These are phyloP conservation scores for Triticum turgidum DNA, from an alignment of 176 grass and related monocot species.

Conservation along the genomic window DNA sequence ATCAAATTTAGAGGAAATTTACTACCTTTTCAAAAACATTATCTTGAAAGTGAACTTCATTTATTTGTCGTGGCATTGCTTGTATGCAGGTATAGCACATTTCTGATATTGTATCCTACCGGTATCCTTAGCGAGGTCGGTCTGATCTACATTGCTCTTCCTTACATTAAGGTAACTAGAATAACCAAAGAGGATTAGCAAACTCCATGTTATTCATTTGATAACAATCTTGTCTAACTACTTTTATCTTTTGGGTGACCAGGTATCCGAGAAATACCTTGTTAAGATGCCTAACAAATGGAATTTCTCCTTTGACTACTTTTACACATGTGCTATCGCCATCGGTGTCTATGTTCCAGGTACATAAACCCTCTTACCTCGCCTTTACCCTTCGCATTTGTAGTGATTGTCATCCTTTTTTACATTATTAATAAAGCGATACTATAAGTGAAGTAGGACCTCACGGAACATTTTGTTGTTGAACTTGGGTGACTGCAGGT, in stretches of 20 bases:
- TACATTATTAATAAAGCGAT: neutral
- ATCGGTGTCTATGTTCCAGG: slow-evolving; percentile 53
- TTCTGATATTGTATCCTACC: slow-evolving; percentile 52
- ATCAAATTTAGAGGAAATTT: neutral
- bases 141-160: slow-evolving; percentile 38
- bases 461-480: neutral
- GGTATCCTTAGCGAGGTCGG: slow-evolving; percentile 50
- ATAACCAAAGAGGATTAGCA: neutral
- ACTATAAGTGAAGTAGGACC: neutral
- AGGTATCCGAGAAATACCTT: slow-evolving; percentile 58
- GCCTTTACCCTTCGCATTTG: neutral
- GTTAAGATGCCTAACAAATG: slow-evolving; percentile 65
- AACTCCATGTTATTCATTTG: neutral
- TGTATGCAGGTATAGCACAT: slow-evolving; percentile 42
- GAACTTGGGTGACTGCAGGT: slow-evolving; percentile 18
- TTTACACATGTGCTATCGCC: slow-evolving; percentile 34
- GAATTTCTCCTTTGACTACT: slow-evolving; percentile 66
- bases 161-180: slow-evolving; percentile 39
- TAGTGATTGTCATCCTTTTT: neutral
- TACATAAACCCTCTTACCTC: neutral
- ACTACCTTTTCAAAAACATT: neutral
- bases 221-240: neutral
- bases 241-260: neutral
- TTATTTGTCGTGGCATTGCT: neutral
- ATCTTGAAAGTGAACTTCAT: neutral